A percentile compares a stretch with the other conserved stretches of the same genome.
Evolutionary conservation across 73 alveolate genomes (phyloP).

Genomic region (Paramecium pentaurelia): DNA sequence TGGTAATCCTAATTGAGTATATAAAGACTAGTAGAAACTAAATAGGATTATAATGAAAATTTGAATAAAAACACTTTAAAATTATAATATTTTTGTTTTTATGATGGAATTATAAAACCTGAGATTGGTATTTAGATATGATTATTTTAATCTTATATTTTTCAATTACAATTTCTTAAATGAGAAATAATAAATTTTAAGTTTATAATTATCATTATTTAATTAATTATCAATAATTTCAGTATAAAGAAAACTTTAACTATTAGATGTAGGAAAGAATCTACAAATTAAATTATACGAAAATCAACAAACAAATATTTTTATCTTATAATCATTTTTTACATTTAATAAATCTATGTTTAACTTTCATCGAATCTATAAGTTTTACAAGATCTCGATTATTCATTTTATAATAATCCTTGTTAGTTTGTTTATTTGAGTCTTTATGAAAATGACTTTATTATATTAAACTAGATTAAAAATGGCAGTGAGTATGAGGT

Average conservation of each 20-base stretch:
- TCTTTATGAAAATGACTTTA: not conserved
- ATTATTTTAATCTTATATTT: not conserved
- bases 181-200: no score
- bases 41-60: not conserved
- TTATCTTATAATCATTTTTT: not conserved
- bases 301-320: not conserved
- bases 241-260: not conserved
- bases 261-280: no score
- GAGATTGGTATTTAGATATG: not conserved
- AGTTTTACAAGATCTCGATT: not conserved
- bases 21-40: not conserved
- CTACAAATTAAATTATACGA: not conserved
- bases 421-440: not conserved
- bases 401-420: not conserved
- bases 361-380: slow-evolving; percentile 3
- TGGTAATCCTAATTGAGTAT: not conserved
- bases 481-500: not conserved
- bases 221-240: not conserved
- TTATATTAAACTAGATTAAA: not conserved
- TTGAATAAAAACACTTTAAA: not conserved
- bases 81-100: not conserved
- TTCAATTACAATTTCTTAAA: not conserved
- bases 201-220: no score
- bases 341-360: not conserved
- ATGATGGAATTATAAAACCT: not conserved